phyloP scores from a whole-genome alignment of 2,329 filamentous ascomycete species.

The Sporothrix luriei region DNA sequence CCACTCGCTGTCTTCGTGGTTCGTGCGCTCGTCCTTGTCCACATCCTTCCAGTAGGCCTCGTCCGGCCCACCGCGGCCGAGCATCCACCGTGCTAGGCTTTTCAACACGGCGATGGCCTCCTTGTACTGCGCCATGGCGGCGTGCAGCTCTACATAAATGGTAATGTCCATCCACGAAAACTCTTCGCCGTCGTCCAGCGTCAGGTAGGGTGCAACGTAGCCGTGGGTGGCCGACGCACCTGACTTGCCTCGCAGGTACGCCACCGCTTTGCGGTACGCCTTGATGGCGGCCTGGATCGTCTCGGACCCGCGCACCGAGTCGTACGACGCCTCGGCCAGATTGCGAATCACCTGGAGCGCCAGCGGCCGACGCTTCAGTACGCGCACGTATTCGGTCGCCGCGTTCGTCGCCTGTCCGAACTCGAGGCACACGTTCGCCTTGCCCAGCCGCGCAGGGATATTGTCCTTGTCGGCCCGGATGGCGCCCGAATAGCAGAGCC shows the following conservation, averaged over 20 bases:
- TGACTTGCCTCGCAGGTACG: conserved; percentile 43
- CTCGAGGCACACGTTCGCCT: conserved; percentile 61
- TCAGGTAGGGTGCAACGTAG: conserved; percentile 32
- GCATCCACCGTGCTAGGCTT: conserved; percentile 74
- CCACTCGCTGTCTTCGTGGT: conserved; percentile 83
- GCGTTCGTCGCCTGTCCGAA: conserved; percentile 58
- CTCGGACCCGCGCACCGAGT: conserved; percentile 51
- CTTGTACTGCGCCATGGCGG: conserved; percentile 62
- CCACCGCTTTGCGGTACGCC: conserved; percentile 54
- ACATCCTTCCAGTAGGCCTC: conserved; percentile 76
- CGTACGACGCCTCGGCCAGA: conserved; percentile 60
- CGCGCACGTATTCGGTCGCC: conserved; percentile 59
- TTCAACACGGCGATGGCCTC: conserved; percentile 72
- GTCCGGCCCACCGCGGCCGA: conserved; percentile 63
- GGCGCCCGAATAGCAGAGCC: conserved; percentile 62
- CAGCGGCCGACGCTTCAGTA: conserved; percentile 55
- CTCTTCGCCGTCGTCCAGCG: conserved; percentile 43
- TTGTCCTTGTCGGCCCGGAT: conserved; percentile 61
- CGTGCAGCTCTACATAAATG: conserved; percentile 80
- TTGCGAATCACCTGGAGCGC: conserved; percentile 60
- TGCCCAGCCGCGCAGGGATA: conserved; percentile 60
- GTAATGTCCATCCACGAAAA: conserved; percentile 80
- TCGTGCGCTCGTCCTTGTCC: conserved; percentile 52
- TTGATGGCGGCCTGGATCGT: conserved; percentile 49
- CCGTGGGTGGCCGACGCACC: conserved; percentile 34